Base-by-base conservation (phyloP, 2,329 filamentous ascomycete species). In the Aspergillus spinulosporus region DNA sequence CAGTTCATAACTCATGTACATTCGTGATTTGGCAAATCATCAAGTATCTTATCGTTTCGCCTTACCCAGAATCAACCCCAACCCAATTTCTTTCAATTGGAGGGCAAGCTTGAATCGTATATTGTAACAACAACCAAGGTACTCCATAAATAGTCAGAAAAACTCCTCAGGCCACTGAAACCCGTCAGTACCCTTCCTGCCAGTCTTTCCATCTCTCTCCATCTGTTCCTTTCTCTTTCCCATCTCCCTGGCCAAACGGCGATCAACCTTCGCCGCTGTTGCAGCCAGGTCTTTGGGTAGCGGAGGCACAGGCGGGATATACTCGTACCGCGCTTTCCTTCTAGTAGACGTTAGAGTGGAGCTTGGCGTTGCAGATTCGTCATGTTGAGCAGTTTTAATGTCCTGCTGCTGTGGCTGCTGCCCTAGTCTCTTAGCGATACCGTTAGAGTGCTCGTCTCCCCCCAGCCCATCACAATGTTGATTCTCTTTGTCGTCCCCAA, bases 121-220 rank as follows among this genome's bases (percentile, higher is more conserved):
- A 28, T 26, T 9, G 26, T 1, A 26, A 21, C 4, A 11, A 46
- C 14, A 12, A 6, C 21, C 40, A 21, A 21, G 11, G 4, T 8
- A 43, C 7, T 15, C 15, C 14, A 31, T 39, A 46, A 14, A 31
- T 11, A 37, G 5, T 72, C 59, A 78, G 56, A 78, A 78, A 6
- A 76, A 68, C 58, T 76, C 75, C 6, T 75, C 74, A 4, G 74
- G 74, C 76, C 76, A 79, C 21, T 71, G 66, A 53, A 76, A 78
- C 9, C 36, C 36, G 9, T n/a, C 36, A 39, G 36, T 12, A n/a
- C 9, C 36, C n/a, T 65, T 62, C 40, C 70, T 62, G 29, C 46
- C 37, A 15, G 48, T 42, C 12, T 6, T 42, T 43, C 11, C 36
- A 46, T 31, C 31, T 9, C 21, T 45, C 29, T 39, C 49, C 21